These are phyloP conservation scores for Clathrus columnatus DNA, from an alignment of 768 basidiomycete species.

Conservation along the genomic window DNA sequence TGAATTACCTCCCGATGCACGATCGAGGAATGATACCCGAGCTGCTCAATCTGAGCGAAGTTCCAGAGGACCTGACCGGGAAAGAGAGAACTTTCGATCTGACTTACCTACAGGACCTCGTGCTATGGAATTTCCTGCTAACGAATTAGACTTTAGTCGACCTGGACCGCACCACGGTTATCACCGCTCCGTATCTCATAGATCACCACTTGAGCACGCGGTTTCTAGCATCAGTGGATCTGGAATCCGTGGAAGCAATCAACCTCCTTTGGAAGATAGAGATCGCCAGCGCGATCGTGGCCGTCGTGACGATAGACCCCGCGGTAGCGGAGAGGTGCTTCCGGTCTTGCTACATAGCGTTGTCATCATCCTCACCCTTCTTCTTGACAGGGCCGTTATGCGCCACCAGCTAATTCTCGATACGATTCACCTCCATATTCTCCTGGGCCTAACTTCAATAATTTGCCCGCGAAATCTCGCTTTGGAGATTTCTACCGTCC, in stretches of 20 bases:
- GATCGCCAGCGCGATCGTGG: slow-evolving; percentile 36
- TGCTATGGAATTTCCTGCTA: slow-evolving; percentile 3
- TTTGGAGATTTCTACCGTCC: background rate
- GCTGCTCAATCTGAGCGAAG: background rate
- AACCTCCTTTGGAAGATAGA: background rate
- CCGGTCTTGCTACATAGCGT: slow-evolving; percentile 70
- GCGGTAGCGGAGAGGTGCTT: slow-evolving; percentile 63
- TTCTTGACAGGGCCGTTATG: background rate
- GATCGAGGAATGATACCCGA: background rate
- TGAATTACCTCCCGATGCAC: background rate
- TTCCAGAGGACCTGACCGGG: background rate
- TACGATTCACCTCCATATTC: background rate
- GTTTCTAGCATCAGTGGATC: background rate
- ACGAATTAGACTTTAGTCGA: background rate
- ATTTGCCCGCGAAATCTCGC: background rate
- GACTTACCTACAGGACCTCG: slow-evolving; percentile 9
- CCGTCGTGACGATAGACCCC: slow-evolving; percentile 63
- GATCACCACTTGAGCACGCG: background rate
- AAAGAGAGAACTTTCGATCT: background rate
- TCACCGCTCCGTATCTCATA: too few species aligned
- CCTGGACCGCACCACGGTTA: background rate
- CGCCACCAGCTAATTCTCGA: background rate
- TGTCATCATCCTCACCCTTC: slow-evolving; percentile 29
- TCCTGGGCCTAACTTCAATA: background rate
- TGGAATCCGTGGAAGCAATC: background rate